Percentiles rank a stretch among this genome's conserved stretches.
These are phyloP conservation scores for Curvularia lunata DNA, from an alignment of 2,329 filamentous ascomycete genomes.

Conservation along the genomic window DNA sequence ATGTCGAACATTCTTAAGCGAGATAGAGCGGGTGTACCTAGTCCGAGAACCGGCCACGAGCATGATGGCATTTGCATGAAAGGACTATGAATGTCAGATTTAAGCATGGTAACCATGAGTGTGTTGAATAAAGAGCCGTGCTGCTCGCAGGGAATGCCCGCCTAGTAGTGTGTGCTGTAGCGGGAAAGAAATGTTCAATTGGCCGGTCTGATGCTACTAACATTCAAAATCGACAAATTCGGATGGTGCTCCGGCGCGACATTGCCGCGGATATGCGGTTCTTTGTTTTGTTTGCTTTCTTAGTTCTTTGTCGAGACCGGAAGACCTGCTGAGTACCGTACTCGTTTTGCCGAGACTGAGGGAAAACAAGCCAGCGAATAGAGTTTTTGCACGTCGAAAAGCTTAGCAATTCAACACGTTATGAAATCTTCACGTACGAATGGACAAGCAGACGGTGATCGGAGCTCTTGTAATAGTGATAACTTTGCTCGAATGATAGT, in stretches of 20 bases:
- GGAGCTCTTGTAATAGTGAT: neutral
- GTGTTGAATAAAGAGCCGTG: neutral
- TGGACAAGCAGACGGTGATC: neutral
- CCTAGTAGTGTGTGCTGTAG: neutral
- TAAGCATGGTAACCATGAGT: slow-evolving; percentile 1
- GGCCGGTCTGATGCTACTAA: neutral
- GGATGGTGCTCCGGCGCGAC: neutral
- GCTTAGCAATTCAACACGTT: neutral
- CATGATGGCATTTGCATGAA: slow-evolving; percentile 11
- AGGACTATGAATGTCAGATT: neutral
- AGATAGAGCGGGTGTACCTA: slow-evolving; percentile 26
- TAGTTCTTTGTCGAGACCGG: neutral
- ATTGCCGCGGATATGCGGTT: neutral
- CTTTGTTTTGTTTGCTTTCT: neutral
- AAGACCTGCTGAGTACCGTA: neutral
- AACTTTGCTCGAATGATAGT: neutral
- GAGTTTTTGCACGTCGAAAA: neutral
- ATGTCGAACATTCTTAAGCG: slow-evolving; percentile 30
- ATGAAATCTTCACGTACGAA: neutral
- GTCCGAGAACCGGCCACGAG: slow-evolving; percentile 27
- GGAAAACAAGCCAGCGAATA: neutral
- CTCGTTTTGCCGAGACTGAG: neutral
- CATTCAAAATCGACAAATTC: neutral
- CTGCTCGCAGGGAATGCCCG: neutral
- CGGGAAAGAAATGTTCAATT: neutral